A percentile compares a stretch with the other conserved stretches of the same genome.
Evolutionary conservation across 768 basidiomycete species (phyloP).

Genomic region (Leccinellum rugosiceps): DNA sequence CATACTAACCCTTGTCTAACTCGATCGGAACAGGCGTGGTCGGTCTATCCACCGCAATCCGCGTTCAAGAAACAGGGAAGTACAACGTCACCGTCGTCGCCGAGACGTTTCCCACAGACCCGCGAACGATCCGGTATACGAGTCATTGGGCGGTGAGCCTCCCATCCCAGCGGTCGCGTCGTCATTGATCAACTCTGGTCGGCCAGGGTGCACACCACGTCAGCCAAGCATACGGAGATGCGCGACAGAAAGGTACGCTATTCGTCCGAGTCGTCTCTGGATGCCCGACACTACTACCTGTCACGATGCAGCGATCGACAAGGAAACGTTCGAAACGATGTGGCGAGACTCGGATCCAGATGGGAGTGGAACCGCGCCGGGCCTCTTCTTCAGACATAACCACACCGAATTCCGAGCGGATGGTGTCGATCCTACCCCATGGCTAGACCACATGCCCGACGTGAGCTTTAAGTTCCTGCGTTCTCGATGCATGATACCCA

Average conservation of each 20-base stretch:
- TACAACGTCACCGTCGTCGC: constrained; percentile 70
- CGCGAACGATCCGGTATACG: constrained; percentile 71
- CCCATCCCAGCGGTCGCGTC: neutral
- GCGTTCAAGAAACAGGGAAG: constrained; percentile 57
- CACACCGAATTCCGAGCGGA: constrained; percentile 61
- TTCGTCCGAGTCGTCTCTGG: neutral
- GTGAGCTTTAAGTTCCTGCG: constrained; percentile 31
- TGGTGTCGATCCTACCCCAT: constrained; percentile 29
- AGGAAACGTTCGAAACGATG: constrained; percentile 71
- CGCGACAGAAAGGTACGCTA: constrained; percentile 51
- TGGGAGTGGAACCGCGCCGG: constrained; percentile 42
- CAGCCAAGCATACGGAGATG: constrained; percentile 49
- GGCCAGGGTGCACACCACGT: constrained; percentile 81
- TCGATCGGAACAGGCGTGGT: constrained; percentile 54
- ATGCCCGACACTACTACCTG: neutral
- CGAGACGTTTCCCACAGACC: constrained; percentile 68
- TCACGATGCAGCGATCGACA: constrained; percentile 52
- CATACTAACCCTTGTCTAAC: neutral
- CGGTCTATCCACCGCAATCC: constrained; percentile 73
- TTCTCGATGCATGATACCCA: neutral
- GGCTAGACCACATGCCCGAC: constrained; percentile 52
- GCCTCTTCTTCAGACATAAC: constrained; percentile 59
- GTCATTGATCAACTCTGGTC: neutral
- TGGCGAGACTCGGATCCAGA: constrained; percentile 68
- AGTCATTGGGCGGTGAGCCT: constrained; percentile 75